Base-by-base conservation (phyloP, 2,329 filamentous ascomycete species). In the Apiospora rasikravindrae region DNA sequence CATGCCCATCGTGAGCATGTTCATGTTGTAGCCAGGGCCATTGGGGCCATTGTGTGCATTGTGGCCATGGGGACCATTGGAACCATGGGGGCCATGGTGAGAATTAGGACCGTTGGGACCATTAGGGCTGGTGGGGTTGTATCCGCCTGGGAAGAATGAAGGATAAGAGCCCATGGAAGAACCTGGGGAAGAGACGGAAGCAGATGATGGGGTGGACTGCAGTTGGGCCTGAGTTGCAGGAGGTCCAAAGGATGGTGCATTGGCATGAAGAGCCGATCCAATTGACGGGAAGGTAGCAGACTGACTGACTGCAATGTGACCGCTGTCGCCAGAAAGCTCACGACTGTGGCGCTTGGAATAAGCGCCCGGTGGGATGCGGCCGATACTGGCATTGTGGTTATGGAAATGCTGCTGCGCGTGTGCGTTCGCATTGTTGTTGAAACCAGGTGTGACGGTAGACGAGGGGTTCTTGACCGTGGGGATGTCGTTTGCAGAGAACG, bases 401-500 rank as follows among this genome's bases (percentile, higher is more conserved):
- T 93, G 93, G 70, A 90, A 87, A 76, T 90, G 88, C 82, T 90
- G 88, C 81, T 90, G 88, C 2, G 88, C 88, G 77, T 90, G 88
- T 73, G 88, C 88, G 80, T 89, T 89, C 73, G 86, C 84, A 74
- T 85, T 88, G 78, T 80, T 73, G 33, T 64, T 64, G 33, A 64
- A 64, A 3, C 57, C 57, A 64, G 57, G 57, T 11, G 81, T 81
- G 70, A 83, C 79, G 71, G 82, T 79, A 67, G 87, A 84, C 69
- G 86, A 82, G 67, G 84, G 86, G 76, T 87, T 92, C 88, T 96
- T 97, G 78, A 95, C 86, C 10, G 95, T 97, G 5, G 95, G 93
- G 26, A 98, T 88, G 78, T 98, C 95, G 81, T 93, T 96, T 70
- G 94, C 91, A 13, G 96, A 98, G 84, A 94, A 98, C 0, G 96